phyloP scores from a whole-genome alignment of 225 moss, liverwort and hornwort genomes.

The Bryum argenteum region DNA sequence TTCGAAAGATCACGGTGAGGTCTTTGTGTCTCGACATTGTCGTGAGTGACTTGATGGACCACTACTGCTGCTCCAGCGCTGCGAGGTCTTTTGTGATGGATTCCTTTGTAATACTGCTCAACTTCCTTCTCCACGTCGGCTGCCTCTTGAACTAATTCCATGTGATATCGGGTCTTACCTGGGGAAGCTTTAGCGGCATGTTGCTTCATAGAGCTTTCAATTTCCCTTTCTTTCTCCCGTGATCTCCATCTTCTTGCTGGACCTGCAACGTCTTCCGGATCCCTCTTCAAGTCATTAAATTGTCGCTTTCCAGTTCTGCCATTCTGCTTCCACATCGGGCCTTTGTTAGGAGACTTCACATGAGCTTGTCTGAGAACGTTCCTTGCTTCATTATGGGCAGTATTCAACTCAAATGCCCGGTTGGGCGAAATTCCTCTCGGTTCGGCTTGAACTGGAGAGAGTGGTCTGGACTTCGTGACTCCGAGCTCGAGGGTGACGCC shows the following conservation, averaged over 20 bases:
- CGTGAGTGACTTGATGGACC: constrained; percentile 14
- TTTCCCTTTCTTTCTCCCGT: constrained; percentile 33
- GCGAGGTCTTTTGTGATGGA: constrained; percentile 17
- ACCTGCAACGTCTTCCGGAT: constrained; percentile 30
- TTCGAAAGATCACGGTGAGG: constrained; percentile 38
- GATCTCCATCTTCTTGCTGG: constrained; percentile 39
- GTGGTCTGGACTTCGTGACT: constrained; percentile 33
- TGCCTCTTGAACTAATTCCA: constrained; percentile 46
- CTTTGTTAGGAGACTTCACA: constrained; percentile 41
- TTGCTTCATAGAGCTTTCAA: constrained; percentile 29
- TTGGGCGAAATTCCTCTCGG: constrained; percentile 29
- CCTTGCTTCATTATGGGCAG: constrained; percentile 23
- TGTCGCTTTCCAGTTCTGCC: constrained; percentile 38
- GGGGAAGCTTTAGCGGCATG: constrained; percentile 34
- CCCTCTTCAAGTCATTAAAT: constrained; percentile 28
- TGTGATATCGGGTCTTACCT: constrained; percentile 38
- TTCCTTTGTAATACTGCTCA: constrained; percentile 34
- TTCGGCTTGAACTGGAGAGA: constrained; percentile 30
- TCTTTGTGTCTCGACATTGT: constrained; percentile 34
- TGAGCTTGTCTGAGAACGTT: constrained; percentile 35
- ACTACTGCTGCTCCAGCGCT: constrained; percentile 2
- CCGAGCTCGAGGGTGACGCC: constrained; percentile 24
- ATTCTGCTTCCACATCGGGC: constrained; percentile 36
- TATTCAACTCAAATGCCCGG: constrained; percentile 24
- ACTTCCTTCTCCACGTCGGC: constrained; percentile 53